phyloP scores from a whole-genome alignment of 352 stramenopile genomes.

The Phytophthora sp. region DNA sequence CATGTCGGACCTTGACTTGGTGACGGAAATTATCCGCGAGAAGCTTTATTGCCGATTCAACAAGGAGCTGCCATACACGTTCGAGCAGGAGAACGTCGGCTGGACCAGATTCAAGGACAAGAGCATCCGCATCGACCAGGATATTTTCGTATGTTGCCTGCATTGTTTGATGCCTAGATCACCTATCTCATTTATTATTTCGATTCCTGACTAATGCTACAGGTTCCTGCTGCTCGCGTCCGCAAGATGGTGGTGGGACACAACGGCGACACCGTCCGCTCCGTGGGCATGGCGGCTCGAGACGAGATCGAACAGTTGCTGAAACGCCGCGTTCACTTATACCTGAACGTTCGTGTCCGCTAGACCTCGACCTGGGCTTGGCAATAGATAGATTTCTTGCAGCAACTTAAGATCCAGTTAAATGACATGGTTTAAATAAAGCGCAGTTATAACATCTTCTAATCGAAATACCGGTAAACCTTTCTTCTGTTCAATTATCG shows the following conservation, averaged over 20 bases:
- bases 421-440: too few species aligned
- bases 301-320: conserved; percentile 81
- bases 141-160: conserved; percentile 78
- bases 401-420: too few species aligned
- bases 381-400: conserved; percentile 17
- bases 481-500: too few species aligned
- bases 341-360: conserved; percentile 84
- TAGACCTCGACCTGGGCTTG: conserved; percentile 25
- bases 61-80: conserved; percentile 85
- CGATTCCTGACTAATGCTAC: conserved; percentile 48
- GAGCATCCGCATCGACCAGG: conserved; percentile 87
- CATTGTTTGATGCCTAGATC: neutral
- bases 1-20: conserved; percentile 80
- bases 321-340: conserved; percentile 77
- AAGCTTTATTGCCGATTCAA: conserved; percentile 90
- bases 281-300: conserved; percentile 72
- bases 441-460: too few species aligned
- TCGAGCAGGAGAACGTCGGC: conserved; percentile 84
- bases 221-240: conserved; percentile 77
- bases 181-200: conserved; percentile 4
- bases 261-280: conserved; percentile 80
- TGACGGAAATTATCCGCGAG: conserved; percentile 89
- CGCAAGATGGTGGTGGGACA: conserved; percentile 83
- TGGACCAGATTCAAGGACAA: conserved; percentile 90
- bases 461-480: too few species aligned